Percentiles rank a stretch among this genome's conserved stretches.
Evolutionary conservation across 106 monocot species (phyloP).

Genomic region (Amphibolis antarctica): DNA sequence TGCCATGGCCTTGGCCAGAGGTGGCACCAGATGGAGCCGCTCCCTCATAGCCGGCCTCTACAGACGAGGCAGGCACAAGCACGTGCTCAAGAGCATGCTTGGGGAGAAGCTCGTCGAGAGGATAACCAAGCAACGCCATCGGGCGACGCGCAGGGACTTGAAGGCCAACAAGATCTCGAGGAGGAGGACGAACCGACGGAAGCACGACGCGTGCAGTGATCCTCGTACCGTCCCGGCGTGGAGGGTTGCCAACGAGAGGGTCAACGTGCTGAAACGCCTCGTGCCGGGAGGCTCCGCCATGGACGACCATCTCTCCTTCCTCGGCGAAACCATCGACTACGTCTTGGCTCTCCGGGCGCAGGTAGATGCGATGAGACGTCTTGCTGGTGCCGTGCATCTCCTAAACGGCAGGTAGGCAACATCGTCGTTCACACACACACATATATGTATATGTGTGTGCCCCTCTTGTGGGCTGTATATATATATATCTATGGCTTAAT

Average conservation of each 20-base stretch:
- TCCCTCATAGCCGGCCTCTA: conserved; percentile 25
- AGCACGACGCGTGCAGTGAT: neutral
- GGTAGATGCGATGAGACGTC: conserved; percentile 33
- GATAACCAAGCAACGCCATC: neutral
- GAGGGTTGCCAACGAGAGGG: conserved; percentile 13
- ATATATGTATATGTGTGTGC: no score
- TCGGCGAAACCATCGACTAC: conserved; percentile 52
- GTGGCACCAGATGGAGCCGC: conserved; percentile 31
- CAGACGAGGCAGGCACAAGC: conserved; percentile 4
- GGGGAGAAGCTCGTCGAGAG: conserved; percentile 1
- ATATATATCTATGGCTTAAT: no score
- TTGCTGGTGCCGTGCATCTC: conserved; percentile 13
- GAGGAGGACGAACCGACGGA: neutral
- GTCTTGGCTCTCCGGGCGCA: conserved; percentile 37
- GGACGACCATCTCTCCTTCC: conserved; percentile 25
- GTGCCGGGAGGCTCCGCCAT: conserved; percentile 45
- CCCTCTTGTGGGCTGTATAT: no score
- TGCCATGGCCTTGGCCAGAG: conserved; percentile 39
- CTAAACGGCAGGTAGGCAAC: conserved; percentile 26
- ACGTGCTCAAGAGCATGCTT: conserved; percentile 10
- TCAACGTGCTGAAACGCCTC: conserved; percentile 23
- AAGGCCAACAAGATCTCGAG: conserved; percentile 12
- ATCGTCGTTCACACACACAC: no score
- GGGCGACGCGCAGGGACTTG: neutral
- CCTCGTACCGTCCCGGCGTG: neutral